A percentile compares a stretch with the other conserved stretches of the same genome.
Conservation (phyloP, 1,284 basidiomycete species). For the Takashimella koratensis region DNA sequence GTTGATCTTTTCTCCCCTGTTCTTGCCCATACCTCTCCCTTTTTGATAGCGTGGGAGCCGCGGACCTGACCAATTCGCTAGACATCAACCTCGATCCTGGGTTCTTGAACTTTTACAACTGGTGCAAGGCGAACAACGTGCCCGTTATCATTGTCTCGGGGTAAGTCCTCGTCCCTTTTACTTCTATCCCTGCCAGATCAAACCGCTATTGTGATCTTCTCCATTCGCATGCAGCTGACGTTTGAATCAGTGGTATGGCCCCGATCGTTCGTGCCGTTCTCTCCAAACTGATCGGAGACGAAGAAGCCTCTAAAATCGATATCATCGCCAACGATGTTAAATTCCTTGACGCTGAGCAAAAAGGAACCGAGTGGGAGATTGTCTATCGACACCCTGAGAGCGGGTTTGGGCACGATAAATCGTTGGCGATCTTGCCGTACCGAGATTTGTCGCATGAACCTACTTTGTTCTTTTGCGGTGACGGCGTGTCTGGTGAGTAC, state of each 20-base stretch:
- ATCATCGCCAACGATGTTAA: constrained; percentile 86
- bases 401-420: constrained; percentile 89
- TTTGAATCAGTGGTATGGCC: constrained; percentile 69
- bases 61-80: constrained; percentile 29
- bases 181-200: neutral
- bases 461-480: constrained; percentile 88
- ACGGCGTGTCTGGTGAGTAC: constrained; percentile 90
- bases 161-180: constrained; percentile 48
- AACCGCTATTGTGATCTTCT: neutral
- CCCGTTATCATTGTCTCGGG: constrained; percentile 90
- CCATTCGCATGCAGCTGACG: neutral
- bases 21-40: constrained; percentile 11
- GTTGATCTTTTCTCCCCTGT: constrained; percentile 25
- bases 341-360: constrained; percentile 53
- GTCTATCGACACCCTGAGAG: constrained; percentile 82
- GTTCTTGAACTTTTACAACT: constrained; percentile 78
- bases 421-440: constrained; percentile 84
- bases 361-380: constrained; percentile 73
- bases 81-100: constrained; percentile 82
- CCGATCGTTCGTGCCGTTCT: constrained; percentile 82
- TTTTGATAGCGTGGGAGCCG: neutral
- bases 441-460: constrained; percentile 65
- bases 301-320: constrained; percentile 70
- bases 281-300: constrained; percentile 68
- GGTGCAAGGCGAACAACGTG: constrained; percentile 70